These are phyloP conservation scores for Tagetes erecta DNA, from an alignment of 129 eudicot species.

Conservation along the genomic window DNA sequence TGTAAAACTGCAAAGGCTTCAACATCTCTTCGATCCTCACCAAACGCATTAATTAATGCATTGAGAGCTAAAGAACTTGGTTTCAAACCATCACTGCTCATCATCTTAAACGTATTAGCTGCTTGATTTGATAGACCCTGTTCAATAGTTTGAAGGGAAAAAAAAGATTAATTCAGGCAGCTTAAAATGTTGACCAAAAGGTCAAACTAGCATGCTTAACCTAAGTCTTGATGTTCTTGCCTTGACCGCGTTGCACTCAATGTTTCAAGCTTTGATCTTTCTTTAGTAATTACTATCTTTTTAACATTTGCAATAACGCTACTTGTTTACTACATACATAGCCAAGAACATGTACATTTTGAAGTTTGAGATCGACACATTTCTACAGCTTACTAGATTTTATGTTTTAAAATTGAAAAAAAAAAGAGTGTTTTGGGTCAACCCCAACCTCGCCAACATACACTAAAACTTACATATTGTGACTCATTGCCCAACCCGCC, in stretches of 20 bases:
- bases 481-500: neutral
- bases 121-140: slow-evolving; percentile 98
- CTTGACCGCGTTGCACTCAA: neutral
- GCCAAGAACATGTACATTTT: slow-evolving; percentile 3
- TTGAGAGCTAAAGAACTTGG: slow-evolving; percentile 92
- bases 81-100: slow-evolving; percentile 80
- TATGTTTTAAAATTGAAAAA: too few relatives aligned
- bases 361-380: neutral
- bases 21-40: slow-evolving; percentile 86
- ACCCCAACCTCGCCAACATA: neutral
- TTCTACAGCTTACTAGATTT: neutral
- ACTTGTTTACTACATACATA: neutral
- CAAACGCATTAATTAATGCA: slow-evolving; percentile 85
- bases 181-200: slow-evolving; percentile 9
- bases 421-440: neutral
- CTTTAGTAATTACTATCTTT: neutral
- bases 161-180: neutral
- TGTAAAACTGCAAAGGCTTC: slow-evolving; percentile 92
- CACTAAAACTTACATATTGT: neutral
- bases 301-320: neutral
- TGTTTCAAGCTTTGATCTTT: neutral
- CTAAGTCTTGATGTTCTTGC: neutral
- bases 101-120: slow-evolving; percentile 72
- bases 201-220: slow-evolving; percentile 2
- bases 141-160: neutral